Percentiles rank a stretch among this genome's conserved stretches.
phyloP scores from a whole-genome alignment of 2,329 filamentous ascomycete genomes.

The Ophiocordyceps camponoti-leonardi region DNA sequence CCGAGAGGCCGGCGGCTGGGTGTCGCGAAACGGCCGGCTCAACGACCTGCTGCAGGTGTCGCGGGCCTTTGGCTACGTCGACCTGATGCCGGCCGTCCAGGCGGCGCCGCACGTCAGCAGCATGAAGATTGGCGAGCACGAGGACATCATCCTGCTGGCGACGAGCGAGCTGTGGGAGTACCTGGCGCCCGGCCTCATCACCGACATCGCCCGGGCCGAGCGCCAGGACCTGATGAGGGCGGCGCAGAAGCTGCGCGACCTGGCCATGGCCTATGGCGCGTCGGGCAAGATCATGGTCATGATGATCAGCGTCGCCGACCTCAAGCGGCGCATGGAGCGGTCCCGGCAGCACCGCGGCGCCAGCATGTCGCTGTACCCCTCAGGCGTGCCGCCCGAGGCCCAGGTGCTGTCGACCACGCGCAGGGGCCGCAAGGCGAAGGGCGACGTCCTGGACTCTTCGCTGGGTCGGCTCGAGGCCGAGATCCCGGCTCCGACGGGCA shows the following conservation, averaged over 20 bases:
- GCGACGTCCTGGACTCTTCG: constrained; percentile 63
- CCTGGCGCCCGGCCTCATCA: constrained; percentile 72
- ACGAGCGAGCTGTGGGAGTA: constrained; percentile 94
- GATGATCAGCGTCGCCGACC: constrained; percentile 84
- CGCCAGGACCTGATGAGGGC: constrained; percentile 85
- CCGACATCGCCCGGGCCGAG: constrained; percentile 79
- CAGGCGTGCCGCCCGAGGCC: constrained; percentile 53
- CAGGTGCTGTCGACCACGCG: constrained; percentile 42
- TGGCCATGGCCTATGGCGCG: constrained; percentile 90
- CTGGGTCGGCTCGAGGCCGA: constrained; percentile 76
- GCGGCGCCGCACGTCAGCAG: constrained; percentile 74
- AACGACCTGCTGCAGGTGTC: constrained; percentile 88
- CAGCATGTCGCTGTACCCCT: constrained; percentile 72
- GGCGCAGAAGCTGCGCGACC: constrained; percentile 81
- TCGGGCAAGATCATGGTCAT: constrained; percentile 97
- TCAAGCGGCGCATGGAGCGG: constrained; percentile 67
- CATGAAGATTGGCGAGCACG: constrained; percentile 64
- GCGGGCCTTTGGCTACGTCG: constrained; percentile 85
- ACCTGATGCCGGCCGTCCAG: constrained; percentile 82
- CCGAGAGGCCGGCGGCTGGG: constrained; percentile 85
- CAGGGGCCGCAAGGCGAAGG: constrained; percentile 46
- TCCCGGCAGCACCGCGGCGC: constrained; percentile 57
- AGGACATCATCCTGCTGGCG: constrained; percentile 85
- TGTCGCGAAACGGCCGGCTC: constrained; percentile 82
- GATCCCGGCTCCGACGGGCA: constrained; percentile 78